phyloP scores from a whole-genome alignment of 345 rosid species.

The Ceriops tagal region DNA sequence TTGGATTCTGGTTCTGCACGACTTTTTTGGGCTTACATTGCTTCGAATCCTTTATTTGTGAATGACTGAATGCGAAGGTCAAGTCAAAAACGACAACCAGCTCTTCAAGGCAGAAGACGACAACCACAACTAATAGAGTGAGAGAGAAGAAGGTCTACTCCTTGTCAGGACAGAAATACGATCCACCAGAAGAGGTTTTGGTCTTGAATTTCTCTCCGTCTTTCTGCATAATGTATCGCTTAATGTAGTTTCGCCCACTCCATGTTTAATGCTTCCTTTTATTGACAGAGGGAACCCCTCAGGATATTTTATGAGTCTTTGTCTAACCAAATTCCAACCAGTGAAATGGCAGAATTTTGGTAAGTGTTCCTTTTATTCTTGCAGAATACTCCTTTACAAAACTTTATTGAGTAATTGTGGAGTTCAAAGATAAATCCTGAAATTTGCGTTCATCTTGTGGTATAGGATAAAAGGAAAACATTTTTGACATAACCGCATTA shows the following conservation, averaged over 20 bases:
- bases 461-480: too few species aligned
- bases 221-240: not conserved
- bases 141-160: conserved; percentile 88
- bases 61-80: conserved; percentile 41
- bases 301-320: conserved; percentile 91
- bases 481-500: too few species aligned
- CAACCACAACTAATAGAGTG: conserved; percentile 46
- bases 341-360: conserved; percentile 98
- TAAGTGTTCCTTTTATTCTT: conserved; percentile 33
- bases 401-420: not conserved
- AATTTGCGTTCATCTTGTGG: not conserved
- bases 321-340: conserved; percentile 72
- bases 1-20: conserved; percentile 14
- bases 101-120: conserved; percentile 45
- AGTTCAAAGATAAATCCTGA: not conserved
- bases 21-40: not conserved
- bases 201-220: conserved; percentile 11
- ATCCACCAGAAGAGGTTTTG: conserved; percentile 87
- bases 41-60: not conserved
- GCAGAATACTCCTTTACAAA: not conserved
- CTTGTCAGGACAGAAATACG: conserved; percentile 78
- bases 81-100: conserved; percentile 45
- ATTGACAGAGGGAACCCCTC: conserved; percentile 81
- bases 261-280: conserved; percentile 4
- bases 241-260: not conserved